phyloP scores from a whole-genome alignment of 805 yeast species.

The Schwanniomyces vanrijiae region DNA sequence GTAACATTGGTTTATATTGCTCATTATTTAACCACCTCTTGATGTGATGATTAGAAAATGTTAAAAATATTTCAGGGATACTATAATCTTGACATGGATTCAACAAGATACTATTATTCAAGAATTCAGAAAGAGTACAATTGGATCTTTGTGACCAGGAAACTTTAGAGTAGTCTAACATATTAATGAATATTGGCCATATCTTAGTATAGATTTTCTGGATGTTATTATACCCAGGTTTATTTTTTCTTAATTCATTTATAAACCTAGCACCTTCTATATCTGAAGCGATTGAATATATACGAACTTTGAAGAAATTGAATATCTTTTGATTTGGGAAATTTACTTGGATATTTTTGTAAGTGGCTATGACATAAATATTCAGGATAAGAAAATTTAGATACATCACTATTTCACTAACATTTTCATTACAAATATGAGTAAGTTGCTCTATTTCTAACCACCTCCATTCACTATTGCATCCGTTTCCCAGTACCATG shows the following conservation, averaged over 20 bases:
- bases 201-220: constrained; percentile 12
- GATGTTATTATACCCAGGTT: constrained; percentile 29
- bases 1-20: constrained; percentile 6
- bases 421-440: constrained; percentile 8
- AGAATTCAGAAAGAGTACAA: neutral
- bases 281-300: constrained; percentile 52
- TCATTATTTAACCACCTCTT: constrained; percentile 30
- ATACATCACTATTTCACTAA: constrained; percentile 29
- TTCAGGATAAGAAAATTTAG: constrained; percentile 44
- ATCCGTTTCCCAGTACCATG: constrained; percentile 22
- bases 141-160: constrained; percentile 32
- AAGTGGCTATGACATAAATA: constrained; percentile 47
- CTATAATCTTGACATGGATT: neutral
- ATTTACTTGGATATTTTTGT: constrained; percentile 16
- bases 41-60: constrained; percentile 21
- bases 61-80: neutral
- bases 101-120: constrained; percentile 7
- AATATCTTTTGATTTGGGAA: neutral
- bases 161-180: constrained; percentile 11
- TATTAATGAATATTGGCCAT: constrained; percentile 2
- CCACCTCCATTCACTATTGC: constrained; percentile 54
- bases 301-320: constrained; percentile 33
- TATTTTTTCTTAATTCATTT: constrained; percentile 30
- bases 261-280: constrained; percentile 30
- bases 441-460: constrained; percentile 45